Evolutionary conservation across 2,329 filamentous ascomycete genomes (phyloP).

Genomic region (Neophaeococcomyces aloes): DNA sequence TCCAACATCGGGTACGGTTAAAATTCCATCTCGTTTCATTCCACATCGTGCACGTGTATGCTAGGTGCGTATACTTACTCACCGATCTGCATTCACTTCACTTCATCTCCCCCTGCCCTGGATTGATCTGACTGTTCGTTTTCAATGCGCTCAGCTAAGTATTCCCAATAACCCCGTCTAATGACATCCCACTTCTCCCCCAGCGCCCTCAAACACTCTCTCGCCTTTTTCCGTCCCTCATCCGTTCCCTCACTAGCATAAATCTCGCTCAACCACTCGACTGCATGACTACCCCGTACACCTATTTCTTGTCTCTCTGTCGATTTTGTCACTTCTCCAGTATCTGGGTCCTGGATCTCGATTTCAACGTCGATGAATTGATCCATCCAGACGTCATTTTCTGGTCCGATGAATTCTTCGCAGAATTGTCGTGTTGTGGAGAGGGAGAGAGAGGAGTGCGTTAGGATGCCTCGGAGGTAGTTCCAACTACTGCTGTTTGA

Average conservation of each 20-base stretch:
- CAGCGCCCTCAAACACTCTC: constrained; percentile 59
- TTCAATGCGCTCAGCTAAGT: not conserved
- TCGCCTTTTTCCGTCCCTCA: constrained; percentile 46
- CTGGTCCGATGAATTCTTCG: constrained; percentile 38
- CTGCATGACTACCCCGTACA: constrained; percentile 52
- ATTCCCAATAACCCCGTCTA: constrained; percentile 86
- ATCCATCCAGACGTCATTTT: constrained; percentile 36
- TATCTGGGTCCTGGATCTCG: constrained; percentile 25
- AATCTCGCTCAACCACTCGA: constrained; percentile 41
- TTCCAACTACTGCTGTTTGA: constrained; percentile 95
- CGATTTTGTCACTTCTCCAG: constrained; percentile 7
- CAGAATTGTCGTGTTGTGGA: constrained; percentile 44
- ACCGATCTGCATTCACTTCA: no score
- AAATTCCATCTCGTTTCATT: no score
- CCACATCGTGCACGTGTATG: no score
- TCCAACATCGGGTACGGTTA: no score
- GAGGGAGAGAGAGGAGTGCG: constrained; percentile 48
- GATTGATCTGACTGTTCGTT: not conserved
- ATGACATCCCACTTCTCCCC: constrained; percentile 85
- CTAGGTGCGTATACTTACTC: no score
- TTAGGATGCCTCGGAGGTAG: constrained; percentile 68
- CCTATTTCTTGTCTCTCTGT: constrained; percentile 20
- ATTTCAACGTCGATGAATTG: constrained; percentile 18
- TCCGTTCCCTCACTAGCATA: constrained; percentile 35
- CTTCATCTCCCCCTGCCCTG: no score